Conservation (phyloP, 345 rosid species). For the Kernera saxatilis region DNA sequence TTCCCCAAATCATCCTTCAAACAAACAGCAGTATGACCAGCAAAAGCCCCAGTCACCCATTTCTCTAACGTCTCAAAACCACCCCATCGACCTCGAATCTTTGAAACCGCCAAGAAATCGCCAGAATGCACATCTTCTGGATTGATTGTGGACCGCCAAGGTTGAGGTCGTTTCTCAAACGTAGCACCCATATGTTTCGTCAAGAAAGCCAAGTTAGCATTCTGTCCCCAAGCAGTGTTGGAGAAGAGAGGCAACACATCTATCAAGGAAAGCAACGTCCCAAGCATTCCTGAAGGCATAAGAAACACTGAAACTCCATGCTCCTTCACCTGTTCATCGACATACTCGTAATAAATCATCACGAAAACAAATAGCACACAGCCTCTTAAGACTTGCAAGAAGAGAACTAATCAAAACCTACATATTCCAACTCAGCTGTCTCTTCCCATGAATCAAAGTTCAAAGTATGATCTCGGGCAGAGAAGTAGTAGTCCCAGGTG, state of each 20-base stretch:
- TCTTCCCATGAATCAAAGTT: constrained; percentile 92
- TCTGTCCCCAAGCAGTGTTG: constrained; percentile 88
- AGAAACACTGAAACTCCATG: constrained; percentile 94
- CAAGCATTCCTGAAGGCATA: constrained; percentile 97
- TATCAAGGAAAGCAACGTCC: constrained; percentile 70
- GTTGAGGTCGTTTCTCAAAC: constrained; percentile 75
- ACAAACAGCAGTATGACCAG: constrained; percentile 99
- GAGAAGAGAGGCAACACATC: constrained; percentile 94
- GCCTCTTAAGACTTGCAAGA: neutral
- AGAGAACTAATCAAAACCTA: constrained; percentile 27
- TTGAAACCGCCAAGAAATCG: constrained; percentile 86
- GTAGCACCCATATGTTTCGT: constrained; percentile 86
- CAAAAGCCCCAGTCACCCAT: constrained; percentile 99
- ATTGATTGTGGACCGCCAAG: constrained; percentile 59
- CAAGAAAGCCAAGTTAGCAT: constrained; percentile 79
- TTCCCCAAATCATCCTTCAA: constrained; percentile 84
- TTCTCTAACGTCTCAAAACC: constrained; percentile 97
- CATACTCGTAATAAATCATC: neutral
- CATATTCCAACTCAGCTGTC: constrained; percentile 80
- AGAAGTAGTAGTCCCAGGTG: constrained; percentile 95
- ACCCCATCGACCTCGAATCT: constrained; percentile 98
- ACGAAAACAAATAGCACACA: neutral
- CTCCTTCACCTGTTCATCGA: constrained; percentile 67
- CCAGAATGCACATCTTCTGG: constrained; percentile 87
- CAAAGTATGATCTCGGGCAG: constrained; percentile 73